These are phyloP conservation scores for Pythium rishiriense DNA, from an alignment of 352 stramenopile species.

Conservation along the genomic window DNA sequence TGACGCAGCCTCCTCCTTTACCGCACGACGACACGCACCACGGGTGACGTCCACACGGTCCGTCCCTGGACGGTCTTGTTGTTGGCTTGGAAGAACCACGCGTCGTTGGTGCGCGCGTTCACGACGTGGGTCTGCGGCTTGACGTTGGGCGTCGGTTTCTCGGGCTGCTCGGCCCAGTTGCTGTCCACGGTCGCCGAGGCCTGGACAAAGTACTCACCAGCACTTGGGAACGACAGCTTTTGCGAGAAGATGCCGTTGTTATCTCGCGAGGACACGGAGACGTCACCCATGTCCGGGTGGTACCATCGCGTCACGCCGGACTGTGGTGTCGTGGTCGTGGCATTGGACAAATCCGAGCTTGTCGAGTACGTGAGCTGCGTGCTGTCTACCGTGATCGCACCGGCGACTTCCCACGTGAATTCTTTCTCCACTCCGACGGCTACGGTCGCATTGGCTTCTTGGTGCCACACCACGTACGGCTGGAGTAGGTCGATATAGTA, in stretches of 20 bases:
- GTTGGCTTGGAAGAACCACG: slow-evolving; percentile 64
- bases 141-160: slow-evolving; percentile 55
- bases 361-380: slow-evolving; percentile 57
- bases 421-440: slow-evolving; percentile 15
- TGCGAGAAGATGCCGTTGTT: slow-evolving; percentile 61
- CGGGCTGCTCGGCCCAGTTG: slow-evolving; percentile 52
- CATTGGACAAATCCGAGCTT: slow-evolving; percentile 27
- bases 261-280: slow-evolving; percentile 18
- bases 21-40: slow-evolving; percentile 15
- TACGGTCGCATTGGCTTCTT: slow-evolving; percentile 22
- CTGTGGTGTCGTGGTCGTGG: slow-evolving; percentile 38
- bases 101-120: slow-evolving; percentile 63
- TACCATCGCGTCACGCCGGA: slow-evolving; percentile 66
- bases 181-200: slow-evolving; percentile 63
- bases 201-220: slow-evolving; percentile 60
- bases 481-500: slow-evolving; percentile 92
- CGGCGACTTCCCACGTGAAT: slow-evolving; percentile 62
- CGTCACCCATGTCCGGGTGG: slow-evolving; percentile 52
- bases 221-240: slow-evolving; percentile 34
- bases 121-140: slow-evolving; percentile 74
- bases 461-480: slow-evolving; percentile 84
- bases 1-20: neutral
- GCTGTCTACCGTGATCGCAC: slow-evolving; percentile 59
- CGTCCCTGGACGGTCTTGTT: slow-evolving; percentile 47
- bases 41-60: slow-evolving; percentile 46